These are phyloP conservation scores for Paecilomyces niveus DNA, from an alignment of 2,329 filamentous ascomycete genomes.

Conservation along the genomic window DNA sequence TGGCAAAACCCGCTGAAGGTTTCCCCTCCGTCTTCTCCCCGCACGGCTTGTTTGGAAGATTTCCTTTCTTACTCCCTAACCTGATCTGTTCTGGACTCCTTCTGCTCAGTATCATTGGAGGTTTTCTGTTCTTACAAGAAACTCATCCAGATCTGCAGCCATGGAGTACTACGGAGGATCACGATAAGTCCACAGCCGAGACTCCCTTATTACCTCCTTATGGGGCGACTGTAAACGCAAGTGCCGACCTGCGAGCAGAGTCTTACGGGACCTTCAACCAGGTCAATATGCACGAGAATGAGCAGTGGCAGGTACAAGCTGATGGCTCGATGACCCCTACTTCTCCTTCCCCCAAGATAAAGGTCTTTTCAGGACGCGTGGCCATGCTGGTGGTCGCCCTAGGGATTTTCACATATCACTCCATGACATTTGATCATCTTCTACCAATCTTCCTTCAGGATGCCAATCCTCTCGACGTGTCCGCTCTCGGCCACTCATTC, in stretches of 20 bases:
- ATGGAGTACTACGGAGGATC: slow-evolving; percentile 32
- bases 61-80: slow-evolving; percentile 86
- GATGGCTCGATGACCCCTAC: slow-evolving; percentile 37
- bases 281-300: slow-evolving; percentile 48
- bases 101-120: slow-evolving; percentile 68
- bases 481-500: slow-evolving; percentile 28
- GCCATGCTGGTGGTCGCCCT: slow-evolving; percentile 72
- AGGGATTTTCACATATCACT: slow-evolving; percentile 88
- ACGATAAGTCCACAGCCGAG: slow-evolving; percentile 46
- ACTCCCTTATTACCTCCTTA: slow-evolving; percentile 71
- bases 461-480: slow-evolving; percentile 28
- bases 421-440: slow-evolving; percentile 89
- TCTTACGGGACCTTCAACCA: slow-evolving; percentile 68
- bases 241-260: slow-evolving; percentile 67
- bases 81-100: slow-evolving; percentile 73
- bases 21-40: slow-evolving; percentile 65
- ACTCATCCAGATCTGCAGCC: slow-evolving; percentile 79
- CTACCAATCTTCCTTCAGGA: slow-evolving; percentile 92
- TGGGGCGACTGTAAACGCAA: slow-evolving; percentile 64
- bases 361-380: slow-evolving; percentile 56
- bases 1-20: slow-evolving; percentile 68
- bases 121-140: slow-evolving; percentile 77
- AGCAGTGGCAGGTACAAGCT: slow-evolving; percentile 45
- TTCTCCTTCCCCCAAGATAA: slow-evolving; percentile 24
- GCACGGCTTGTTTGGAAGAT: slow-evolving; percentile 64